A percentile compares a stretch with the other conserved stretches of the same genome.
These are phyloP conservation scores for Rosa rugosa DNA, from an alignment of 306 rosid species.

Conservation along the genomic window DNA sequence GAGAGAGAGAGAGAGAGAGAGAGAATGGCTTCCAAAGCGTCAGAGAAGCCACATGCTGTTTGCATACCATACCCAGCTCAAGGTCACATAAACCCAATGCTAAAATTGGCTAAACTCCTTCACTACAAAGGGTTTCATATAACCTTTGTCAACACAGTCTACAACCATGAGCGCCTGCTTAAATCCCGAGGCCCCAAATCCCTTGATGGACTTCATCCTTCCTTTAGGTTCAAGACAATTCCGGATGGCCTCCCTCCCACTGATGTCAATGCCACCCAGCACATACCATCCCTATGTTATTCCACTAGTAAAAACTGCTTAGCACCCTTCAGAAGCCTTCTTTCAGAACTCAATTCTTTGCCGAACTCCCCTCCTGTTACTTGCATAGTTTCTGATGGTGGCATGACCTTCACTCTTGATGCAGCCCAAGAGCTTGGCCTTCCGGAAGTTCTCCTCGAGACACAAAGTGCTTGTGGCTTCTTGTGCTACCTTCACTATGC, in stretches of 20 bases:
- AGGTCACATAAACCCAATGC: conserved; percentile 39
- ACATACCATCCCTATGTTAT: not conserved
- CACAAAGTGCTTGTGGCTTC: conserved; percentile 36
- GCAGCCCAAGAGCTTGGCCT: conserved; percentile 35
- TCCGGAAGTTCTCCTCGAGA: conserved; percentile 34
- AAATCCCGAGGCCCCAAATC: conserved; percentile 25
- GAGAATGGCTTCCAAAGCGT: not conserved
- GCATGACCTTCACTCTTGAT: conserved; percentile 37
- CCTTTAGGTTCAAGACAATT: conserved; percentile 29
- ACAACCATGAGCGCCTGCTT: conserved; percentile 30
- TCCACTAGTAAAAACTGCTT: conserved; percentile 1
- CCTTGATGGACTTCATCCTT: conserved; percentile 18
- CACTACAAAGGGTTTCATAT: conserved; percentile 25
- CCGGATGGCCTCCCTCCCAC: conserved; percentile 26
- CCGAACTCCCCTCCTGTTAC: conserved; percentile 14
- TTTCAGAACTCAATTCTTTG: conserved; percentile 22
- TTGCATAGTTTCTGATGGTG: conserved; percentile 38
- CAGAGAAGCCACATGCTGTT: conserved; percentile 15
- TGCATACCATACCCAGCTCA: conserved; percentile 35
- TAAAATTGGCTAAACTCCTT: conserved; percentile 33
- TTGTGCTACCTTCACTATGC: conserved; percentile 25
- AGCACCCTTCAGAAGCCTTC: conserved; percentile 22
- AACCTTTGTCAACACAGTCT: conserved; percentile 35
- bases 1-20: no score
- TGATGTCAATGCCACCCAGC: conserved; percentile 24